Evolutionary conservation across 2,329 filamentous ascomycete species (phyloP).

Genomic region (Claviceps sp.): DNA sequence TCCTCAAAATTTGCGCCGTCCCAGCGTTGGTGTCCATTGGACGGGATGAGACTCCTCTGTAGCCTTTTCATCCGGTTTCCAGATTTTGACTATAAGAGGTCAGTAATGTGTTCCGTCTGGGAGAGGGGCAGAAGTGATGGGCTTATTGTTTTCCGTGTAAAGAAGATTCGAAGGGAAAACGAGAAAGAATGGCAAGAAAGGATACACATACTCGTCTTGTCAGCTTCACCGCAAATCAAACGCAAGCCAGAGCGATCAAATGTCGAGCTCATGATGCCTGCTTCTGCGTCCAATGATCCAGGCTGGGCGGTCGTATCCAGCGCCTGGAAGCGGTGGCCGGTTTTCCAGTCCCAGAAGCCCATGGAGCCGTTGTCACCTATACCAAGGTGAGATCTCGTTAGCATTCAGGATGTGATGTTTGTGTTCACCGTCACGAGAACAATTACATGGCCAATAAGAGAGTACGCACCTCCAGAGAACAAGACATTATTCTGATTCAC

Average conservation of each 20-base stretch:
- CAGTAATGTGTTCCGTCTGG: constrained; percentile 19
- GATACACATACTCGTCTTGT: constrained; percentile 64
- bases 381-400: neutral
- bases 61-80: constrained; percentile 85
- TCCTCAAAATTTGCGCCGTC: constrained; percentile 57
- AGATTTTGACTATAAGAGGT: constrained; percentile 70
- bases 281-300: constrained; percentile 84
- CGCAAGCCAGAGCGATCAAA: constrained; percentile 83
- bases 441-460: too few relatives aligned
- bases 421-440: neutral
- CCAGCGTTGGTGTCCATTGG: constrained; percentile 77
- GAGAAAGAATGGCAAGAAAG: neutral
- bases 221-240: constrained; percentile 86
- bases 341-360: constrained; percentile 99
- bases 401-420: neutral
- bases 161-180: neutral
- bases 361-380: constrained; percentile 81
- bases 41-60: constrained; percentile 85
- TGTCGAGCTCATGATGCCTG: constrained; percentile 85
- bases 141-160: too few relatives aligned
- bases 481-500: constrained; percentile 93
- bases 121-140: neutral
- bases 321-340: constrained; percentile 80
- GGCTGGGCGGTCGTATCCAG: constrained; percentile 88
- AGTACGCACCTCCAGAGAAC: constrained; percentile 60